phyloP scores from a whole-genome alignment of 2,329 filamentous ascomycete genomes.

The Dothistroma pini region DNA sequence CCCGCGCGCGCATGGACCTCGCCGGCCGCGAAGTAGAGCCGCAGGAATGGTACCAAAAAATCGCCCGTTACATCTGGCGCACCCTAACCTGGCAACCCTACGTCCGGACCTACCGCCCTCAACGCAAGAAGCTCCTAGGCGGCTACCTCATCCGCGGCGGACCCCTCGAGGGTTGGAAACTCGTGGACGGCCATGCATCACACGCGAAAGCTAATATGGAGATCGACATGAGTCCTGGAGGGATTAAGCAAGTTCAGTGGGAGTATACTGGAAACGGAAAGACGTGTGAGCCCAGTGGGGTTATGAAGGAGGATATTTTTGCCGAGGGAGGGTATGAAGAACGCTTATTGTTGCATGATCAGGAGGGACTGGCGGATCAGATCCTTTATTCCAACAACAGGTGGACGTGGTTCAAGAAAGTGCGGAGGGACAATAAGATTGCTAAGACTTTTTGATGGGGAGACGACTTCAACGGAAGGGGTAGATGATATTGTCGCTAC shows the following conservation, averaged over 20 bases:
- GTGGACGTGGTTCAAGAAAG: constrained; percentile 22
- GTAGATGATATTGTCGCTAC: neutral
- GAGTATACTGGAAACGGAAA: constrained; percentile 22
- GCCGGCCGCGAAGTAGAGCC: constrained; percentile 31
- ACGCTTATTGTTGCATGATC: constrained; percentile 19
- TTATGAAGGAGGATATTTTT: constrained; percentile 28
- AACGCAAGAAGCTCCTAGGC: constrained; percentile 18
- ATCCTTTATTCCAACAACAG: constrained; percentile 19
- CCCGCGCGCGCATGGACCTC: constrained; percentile 34
- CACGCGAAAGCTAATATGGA: constrained; percentile 22
- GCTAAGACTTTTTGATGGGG: constrained; percentile 20
- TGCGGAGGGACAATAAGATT: constrained; percentile 12
- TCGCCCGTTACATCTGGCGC: constrained; percentile 19
- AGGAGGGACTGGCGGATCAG: constrained; percentile 15
- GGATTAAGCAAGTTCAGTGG: constrained; percentile 26
- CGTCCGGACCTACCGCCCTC: constrained; percentile 23
- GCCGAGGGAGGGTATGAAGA: constrained; percentile 23
- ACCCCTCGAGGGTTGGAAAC: constrained; percentile 32
- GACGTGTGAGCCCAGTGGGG: neutral
- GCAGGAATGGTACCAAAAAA: constrained; percentile 21
- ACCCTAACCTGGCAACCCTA: constrained; percentile 18
- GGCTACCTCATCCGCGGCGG: constrained; percentile 17
- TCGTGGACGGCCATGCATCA: constrained; percentile 30
- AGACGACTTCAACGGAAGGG: neutral
- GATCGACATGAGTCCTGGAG: constrained; percentile 23